Base-by-base conservation (phyloP, 116 monocot genomes). In the Dioscorea cayenensis region DNA sequence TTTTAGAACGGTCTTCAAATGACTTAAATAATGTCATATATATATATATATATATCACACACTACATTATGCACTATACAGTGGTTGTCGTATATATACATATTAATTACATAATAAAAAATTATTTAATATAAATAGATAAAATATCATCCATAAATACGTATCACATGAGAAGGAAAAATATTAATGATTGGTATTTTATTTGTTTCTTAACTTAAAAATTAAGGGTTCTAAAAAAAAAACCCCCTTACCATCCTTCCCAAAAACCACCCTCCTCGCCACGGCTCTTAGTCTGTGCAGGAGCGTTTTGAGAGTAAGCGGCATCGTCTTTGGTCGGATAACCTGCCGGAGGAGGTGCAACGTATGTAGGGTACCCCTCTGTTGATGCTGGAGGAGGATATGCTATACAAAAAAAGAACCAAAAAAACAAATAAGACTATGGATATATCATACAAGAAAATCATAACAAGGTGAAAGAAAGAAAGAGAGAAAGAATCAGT, bases 171-270 rank as follows among this genome's bases (percentile, higher is more conserved):
- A n/a, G n/a, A n/a, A n/a, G n/a, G n/a, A n/a, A n/a, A n/a, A n/a
- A n/a, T n/a, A n/a, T n/a, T n/a, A 25, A 25, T 0, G 25, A 25
- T 25, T 25, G 25, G 25, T 25, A 25, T 25, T 25, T 25, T 25
- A 25, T 25, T 25, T 25, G 25, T 25, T 25, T 25, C 25, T 25
- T 25, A 25, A 25, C 25, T 25, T 25, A 25, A 25, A 25, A 25
- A 25, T 25, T 25, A 25, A 25, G 25, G 25, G 25, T 25, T 25
- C 1, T 7, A 5, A n/a, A 49, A 2, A 2, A 43, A 17, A 58
- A n/a, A n/a, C n/a, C n/a, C n/a, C n/a, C 32, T 70, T 29, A 70
- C 70, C 70, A 70, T 70, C 70, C 70, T 70, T 70, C 70, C 70
- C 70, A 70, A 55, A 70, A 70, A 7, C 70, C 70, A 32, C 28